phyloP scores from a whole-genome alignment of 139 green algal species.

The Nannochloris sp. region DNA sequence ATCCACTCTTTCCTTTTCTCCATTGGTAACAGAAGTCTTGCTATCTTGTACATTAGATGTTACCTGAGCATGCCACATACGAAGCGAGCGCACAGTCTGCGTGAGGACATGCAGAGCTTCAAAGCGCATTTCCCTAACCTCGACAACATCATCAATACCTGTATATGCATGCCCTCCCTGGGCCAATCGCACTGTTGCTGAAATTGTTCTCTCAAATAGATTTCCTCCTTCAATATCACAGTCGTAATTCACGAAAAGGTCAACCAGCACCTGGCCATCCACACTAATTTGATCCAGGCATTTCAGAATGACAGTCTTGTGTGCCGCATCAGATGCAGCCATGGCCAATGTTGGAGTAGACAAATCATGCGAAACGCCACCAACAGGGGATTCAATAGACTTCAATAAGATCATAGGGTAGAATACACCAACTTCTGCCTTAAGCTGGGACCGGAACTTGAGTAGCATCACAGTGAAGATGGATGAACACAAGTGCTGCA shows the following conservation, averaged over 20 bases:
- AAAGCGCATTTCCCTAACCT: slow-evolving; percentile 42
- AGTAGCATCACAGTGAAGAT: slow-evolving; percentile 88
- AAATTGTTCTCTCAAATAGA: slow-evolving; percentile 80
- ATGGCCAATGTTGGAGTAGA: not conserved
- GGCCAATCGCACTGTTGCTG: slow-evolving; percentile 68
- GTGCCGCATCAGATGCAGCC: slow-evolving; percentile 25
- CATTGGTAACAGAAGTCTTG: not conserved
- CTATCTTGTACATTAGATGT: not conserved
- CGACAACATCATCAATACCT: slow-evolving; percentile 6
- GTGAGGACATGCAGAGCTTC: slow-evolving; percentile 71
- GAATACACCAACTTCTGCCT: slow-evolving; percentile 93
- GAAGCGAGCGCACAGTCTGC: slow-evolving; percentile 50
- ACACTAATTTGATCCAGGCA: slow-evolving; percentile 60
- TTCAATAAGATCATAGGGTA: slow-evolving; percentile 95
- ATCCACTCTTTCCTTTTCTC: too few relatives aligned
- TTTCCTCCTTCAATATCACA: slow-evolving; percentile 73
- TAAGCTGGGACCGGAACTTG: slow-evolving; percentile 75
- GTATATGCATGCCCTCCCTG: slow-evolving; percentile 21
- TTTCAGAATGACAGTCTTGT: slow-evolving; percentile 48
- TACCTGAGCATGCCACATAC: slow-evolving; percentile 53
- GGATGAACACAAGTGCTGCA: slow-evolving; percentile 59
- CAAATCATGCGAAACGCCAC: slow-evolving; percentile 3
- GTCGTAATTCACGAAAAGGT: slow-evolving; percentile 94
- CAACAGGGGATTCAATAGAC: slow-evolving; percentile 53
- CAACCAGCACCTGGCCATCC: slow-evolving; percentile 68